Evolutionary conservation across 345 rosid genomes (phyloP), one percentile per base, ranked within the genome.

Genomic region (Gossypium turneri): DNA sequence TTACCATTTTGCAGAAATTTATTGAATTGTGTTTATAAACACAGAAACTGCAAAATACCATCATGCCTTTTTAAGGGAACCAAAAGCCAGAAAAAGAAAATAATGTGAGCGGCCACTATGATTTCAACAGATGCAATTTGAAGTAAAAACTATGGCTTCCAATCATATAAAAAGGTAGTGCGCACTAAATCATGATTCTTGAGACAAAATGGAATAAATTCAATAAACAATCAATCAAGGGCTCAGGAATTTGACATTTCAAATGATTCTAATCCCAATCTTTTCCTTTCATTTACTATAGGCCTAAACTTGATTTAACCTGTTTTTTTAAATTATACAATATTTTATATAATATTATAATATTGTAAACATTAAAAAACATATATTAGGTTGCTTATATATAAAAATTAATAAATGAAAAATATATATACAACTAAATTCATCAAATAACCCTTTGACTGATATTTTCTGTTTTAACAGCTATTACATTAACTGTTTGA

Each of bases 31-130:
- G 41, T 34, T 34, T 4, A 34, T 34, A 34, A 34, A 5, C 41
- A 5, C 41, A 34, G 7, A n/a, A 53, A n/a, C 22, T 53, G 22
- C 22, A 53, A 53, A n/a, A 53, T 17, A 53, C 6, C 9, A 53
- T n/a, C 58, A 53, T n/a, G 9, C n/a, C 16, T 58, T 38, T 16
- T 70, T 55, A 45, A 27, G 13, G 59, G 67, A 44, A n/a, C 15
- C 16, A 41, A 44, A 72, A 41, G 64, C 11, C 50, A 25, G 7
- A 9, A 24, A 5, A 68, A 50, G 12, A 22, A 38, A 22, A 51
- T 29, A 73, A 64, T 67, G 75, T 24, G 75, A 75, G 70, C 7
- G 76, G 80, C 68, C 73, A 67, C 41, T 72, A 72, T 75, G 56
- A 65, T 64, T 72, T 69, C 63, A 69, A 24, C 43, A 25, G 72